Evolutionary conservation across 176 grass and related monocot species (phyloP), one percentile per base, ranked within the genome.

Genomic region (Musa itinerans): DNA sequence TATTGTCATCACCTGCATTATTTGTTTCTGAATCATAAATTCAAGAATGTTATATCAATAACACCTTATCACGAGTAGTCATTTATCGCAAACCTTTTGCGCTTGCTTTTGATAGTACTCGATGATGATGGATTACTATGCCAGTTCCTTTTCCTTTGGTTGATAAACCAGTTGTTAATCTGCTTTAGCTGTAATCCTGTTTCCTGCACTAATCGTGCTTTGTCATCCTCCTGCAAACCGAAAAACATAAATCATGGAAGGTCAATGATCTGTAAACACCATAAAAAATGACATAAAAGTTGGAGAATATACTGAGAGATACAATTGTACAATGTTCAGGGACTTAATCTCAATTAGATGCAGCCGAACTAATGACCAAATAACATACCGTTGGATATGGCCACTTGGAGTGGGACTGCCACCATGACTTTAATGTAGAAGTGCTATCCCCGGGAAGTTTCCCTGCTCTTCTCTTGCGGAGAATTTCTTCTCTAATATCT

Each of bases 91-190:
- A 12, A 98, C 94, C 94, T 98, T 83, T 98, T 98, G 53, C 86
- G 85, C 83, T 98, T 98, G 85, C 80, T 98, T 84, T 98, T 98
- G 34, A 89, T 76, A 2, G 94, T 68, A 8, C 83, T 86, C 14
- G 88, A 93, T 50, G 94, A 89, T 11, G 86, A 75, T 0, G 84
- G 84, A 74, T 98, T 98, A 80, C 78, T 98, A 85, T 98, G 88
- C 94, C 94, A 98, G 64, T 98, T 98, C 73, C 94, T 83, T 80
- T 98, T 98, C 74, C 94, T 92, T 72, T 98, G 94, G 78, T 98
- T 98, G 79, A 98, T 98, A 54, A 98, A 98, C 94, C 94, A 98
- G 56, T 98, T 98, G 79, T 98, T 98, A 51, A 98, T 98, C 78
- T 98, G 94, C 84, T 98, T 98, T 14, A 98, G 84, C 65, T 98